Evolutionary conservation across 176 grass and related monocot genomes (phyloP).

Genomic region (Carex scoparia): DNA sequence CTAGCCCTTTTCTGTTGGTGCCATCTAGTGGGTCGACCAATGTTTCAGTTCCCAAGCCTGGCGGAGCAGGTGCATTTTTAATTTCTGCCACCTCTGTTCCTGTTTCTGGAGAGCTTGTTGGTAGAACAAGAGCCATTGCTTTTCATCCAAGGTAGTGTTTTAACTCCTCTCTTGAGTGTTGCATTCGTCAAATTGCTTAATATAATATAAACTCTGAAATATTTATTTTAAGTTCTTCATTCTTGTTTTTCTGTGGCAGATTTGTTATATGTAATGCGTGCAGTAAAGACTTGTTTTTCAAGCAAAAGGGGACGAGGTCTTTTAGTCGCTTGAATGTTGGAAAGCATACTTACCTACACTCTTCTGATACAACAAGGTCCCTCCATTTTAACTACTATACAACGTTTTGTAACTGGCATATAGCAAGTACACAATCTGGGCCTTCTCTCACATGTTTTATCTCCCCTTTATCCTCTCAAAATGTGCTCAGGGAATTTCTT

Average conservation of each 20-base stretch:
- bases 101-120: slow-evolving; percentile 77
- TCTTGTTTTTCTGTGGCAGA: slow-evolving; percentile 36
- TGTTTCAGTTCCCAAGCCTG: slow-evolving; percentile 59
- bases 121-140: slow-evolving; percentile 77
- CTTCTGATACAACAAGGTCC: slow-evolving; percentile 78
- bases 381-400: slow-evolving; percentile 11
- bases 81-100: slow-evolving; percentile 62
- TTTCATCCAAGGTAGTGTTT: slow-evolving; percentile 84
- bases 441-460: slow-evolving; percentile 1
- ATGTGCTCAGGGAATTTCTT: slow-evolving; percentile 73
- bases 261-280: slow-evolving; percentile 97
- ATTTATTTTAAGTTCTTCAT: slow-evolving; percentile 3
- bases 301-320: slow-evolving; percentile 83
- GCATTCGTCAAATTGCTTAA: neutral
- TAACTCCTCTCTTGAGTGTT: neutral
- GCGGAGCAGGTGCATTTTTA: slow-evolving; percentile 71
- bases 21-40: slow-evolving; percentile 75
- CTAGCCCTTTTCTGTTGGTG: slow-evolving; percentile 68
- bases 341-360: slow-evolving; percentile 93
- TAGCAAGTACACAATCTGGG: neutral
- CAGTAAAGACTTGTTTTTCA: slow-evolving; percentile 70
- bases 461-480: slow-evolving; percentile 26
- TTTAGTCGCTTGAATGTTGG: slow-evolving; percentile 64
- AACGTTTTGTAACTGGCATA: neutral
- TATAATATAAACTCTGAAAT: slow-evolving; percentile 6